Percentiles rank a stretch among this genome's conserved stretches.
Evolutionary conservation across 2,329 filamentous ascomycete species (phyloP).

Genomic region (Aspergillus costaricaensis): DNA sequence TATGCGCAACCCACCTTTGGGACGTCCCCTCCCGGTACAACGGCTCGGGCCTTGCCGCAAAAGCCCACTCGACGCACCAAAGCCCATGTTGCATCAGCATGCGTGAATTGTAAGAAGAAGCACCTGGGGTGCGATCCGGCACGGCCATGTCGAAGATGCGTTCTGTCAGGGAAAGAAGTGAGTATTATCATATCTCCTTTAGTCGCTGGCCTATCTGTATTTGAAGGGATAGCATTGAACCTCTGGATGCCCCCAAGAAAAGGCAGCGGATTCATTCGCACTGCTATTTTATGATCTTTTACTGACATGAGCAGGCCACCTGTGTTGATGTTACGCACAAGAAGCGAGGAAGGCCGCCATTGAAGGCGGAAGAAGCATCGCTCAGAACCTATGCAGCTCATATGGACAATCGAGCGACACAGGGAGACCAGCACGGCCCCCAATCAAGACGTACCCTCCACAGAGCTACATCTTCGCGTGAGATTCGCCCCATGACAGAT

Average conservation of each 20-base stretch:
- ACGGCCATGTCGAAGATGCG: conserved; percentile 49
- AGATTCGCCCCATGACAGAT: conserved; percentile 42
- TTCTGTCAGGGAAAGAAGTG: conserved; percentile 50
- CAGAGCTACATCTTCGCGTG: conserved; percentile 39
- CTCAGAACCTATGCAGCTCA: conserved; percentile 34
- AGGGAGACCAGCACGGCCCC: conserved; percentile 29
- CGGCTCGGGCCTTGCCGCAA: conserved; percentile 33
- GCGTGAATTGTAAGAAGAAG: conserved; percentile 53
- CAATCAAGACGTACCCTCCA: conserved; percentile 32
- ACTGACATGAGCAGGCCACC: conserved; percentile 33
- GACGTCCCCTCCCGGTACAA: conserved; percentile 22
- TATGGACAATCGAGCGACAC: conserved; percentile 28
- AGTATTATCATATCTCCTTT: conserved; percentile 19
- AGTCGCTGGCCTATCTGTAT: no score
- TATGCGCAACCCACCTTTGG: conserved; percentile 31
- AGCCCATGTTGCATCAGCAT: conserved; percentile 51
- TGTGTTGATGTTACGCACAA: conserved; percentile 52
- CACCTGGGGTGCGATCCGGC: conserved; percentile 50
- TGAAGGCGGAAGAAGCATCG: conserved; percentile 46
- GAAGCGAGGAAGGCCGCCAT: conserved; percentile 47
- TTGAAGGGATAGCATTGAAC: no score
- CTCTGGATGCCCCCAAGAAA: no score
- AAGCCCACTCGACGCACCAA: conserved; percentile 49
- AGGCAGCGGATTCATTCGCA: neutral
- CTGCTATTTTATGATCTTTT: neutral